Evolutionary conservation across 306 rosid species (phyloP).

Genomic region (Trichosanthes cucumerina): DNA sequence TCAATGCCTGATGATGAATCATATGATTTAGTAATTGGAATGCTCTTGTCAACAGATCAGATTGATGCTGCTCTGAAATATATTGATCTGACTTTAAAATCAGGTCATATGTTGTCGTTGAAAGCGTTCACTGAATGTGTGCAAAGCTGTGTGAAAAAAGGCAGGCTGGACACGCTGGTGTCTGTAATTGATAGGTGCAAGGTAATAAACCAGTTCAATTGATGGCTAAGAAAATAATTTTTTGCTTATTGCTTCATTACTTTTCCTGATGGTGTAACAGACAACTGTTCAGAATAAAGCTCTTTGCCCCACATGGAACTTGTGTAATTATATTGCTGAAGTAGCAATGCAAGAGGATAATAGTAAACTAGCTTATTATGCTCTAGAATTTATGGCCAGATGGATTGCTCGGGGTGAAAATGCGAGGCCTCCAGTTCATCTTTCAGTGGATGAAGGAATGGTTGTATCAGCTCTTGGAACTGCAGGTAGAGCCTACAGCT

Average conservation of each 20-base stretch:
- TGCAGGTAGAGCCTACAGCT: conserved; percentile 63
- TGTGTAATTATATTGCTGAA: conserved; percentile 58
- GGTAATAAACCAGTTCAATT: conserved; percentile 36
- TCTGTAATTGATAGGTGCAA: conserved; percentile 73
- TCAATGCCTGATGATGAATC: conserved; percentile 77
- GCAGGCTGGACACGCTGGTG: conserved; percentile 69
- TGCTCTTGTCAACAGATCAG: conserved; percentile 45
- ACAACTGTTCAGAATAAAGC: conserved; percentile 82
- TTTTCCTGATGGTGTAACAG: conserved; percentile 35
- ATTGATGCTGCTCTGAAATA: conserved; percentile 64
- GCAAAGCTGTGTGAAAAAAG: conserved; percentile 33
- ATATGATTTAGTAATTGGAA: conserved; percentile 54
- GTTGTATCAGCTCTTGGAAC: conserved; percentile 60
- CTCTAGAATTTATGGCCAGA: conserved; percentile 73
- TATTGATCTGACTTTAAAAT: conserved; percentile 58
- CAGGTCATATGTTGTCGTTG: conserved; percentile 51
- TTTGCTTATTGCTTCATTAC: conserved; percentile 15
- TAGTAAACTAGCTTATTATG: conserved; percentile 67
- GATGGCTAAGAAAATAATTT: not conserved
- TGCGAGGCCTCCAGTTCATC: conserved; percentile 46
- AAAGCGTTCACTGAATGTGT: conserved; percentile 49
- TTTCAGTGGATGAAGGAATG: conserved; percentile 79
- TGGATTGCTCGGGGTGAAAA: conserved; percentile 80
- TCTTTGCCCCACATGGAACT: conserved; percentile 75
- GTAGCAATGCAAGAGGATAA: conserved; percentile 53